Conservation (phyloP, 1,284 basidiomycete genomes). For the Stygiomarasmius scandens region DNA sequence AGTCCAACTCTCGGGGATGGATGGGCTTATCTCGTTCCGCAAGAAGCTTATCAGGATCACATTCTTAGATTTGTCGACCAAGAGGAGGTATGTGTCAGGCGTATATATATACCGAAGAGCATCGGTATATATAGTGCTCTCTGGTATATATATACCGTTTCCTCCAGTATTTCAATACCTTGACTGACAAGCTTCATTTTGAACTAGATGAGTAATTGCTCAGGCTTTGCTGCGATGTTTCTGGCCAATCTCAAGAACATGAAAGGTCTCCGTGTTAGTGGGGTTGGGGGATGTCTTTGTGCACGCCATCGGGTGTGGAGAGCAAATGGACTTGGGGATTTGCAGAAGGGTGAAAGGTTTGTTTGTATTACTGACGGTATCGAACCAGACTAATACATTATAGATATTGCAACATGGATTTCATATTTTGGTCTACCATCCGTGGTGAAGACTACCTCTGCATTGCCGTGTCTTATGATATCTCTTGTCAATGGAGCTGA, state of each 20-base stretch:
- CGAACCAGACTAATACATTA: neutral
- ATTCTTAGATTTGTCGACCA: constrained; percentile 15
- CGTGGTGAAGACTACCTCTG: neutral
- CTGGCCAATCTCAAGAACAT: constrained; percentile 19
- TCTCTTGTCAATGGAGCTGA: constrained; percentile 2
- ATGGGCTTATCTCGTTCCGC: constrained; percentile 5
- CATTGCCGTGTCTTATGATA: constrained; percentile 1
- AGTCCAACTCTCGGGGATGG: constrained; percentile 1
- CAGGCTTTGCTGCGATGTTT: constrained; percentile 21
- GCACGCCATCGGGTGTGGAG: constrained; percentile 19
- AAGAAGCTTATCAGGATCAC: constrained; percentile 13
- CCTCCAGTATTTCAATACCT: neutral
- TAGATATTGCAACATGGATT: constrained; percentile 22
- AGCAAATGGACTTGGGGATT: constrained; percentile 23
- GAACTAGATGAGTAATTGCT: constrained; percentile 23
- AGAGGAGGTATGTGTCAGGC: constrained; percentile 21
- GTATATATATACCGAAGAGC: too few species aligned
- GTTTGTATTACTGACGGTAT: neutral
- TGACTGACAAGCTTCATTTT: neutral
- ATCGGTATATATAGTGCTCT: too few species aligned
- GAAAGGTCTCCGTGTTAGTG: constrained; percentile 20
- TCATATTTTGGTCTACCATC: constrained; percentile 14
- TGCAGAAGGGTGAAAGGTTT: constrained; percentile 22
- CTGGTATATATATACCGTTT: neutral
- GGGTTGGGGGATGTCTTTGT: constrained; percentile 21